These are phyloP conservation scores for Phoenix dactylifera DNA, from an alignment of 176 grass and related monocot genomes.

Conservation along the genomic window DNA sequence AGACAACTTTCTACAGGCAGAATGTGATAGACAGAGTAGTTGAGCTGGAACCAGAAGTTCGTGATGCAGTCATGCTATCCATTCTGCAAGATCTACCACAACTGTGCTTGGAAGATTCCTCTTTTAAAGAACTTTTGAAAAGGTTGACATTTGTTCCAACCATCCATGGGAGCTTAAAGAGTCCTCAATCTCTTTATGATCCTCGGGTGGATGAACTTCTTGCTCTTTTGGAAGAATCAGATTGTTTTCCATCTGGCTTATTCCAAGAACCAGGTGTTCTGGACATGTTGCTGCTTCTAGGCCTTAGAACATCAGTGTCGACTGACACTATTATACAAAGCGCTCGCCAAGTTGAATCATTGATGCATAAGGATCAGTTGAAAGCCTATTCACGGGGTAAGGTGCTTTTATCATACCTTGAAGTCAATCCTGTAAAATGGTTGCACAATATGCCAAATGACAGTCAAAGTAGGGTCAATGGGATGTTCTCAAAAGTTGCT, in stretches of 20 bases:
- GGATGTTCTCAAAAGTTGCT: conserved; percentile 69
- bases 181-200: conserved; percentile 93
- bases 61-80: conserved; percentile 65
- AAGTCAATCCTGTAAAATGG: conserved; percentile 88
- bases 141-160: conserved; percentile 69
- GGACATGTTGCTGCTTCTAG: conserved; percentile 80
- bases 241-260: conserved; percentile 64
- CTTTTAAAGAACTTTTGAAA: conserved; percentile 75
- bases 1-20: conserved; percentile 67
- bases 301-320: conserved; percentile 72
- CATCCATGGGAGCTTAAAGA: conserved; percentile 51
- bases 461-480: conserved; percentile 56
- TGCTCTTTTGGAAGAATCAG: conserved; percentile 84
- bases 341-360: conserved; percentile 72
- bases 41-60: conserved; percentile 48
- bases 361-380: conserved; percentile 77
- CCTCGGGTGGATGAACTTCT: conserved; percentile 86
- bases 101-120: conserved; percentile 71
- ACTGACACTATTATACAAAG: conserved; percentile 69
- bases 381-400: conserved; percentile 83
- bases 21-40: conserved; percentile 62
- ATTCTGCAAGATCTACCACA: conserved; percentile 92
- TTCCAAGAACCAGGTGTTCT: conserved; percentile 77
- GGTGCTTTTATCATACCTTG: conserved; percentile 90
- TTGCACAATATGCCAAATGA: conserved; percentile 41